A percentile compares a stretch with the other conserved stretches of the same genome.
Evolutionary conservation across 106 monocot genomes (phyloP).

Genomic region (Dioscorea alata): DNA sequence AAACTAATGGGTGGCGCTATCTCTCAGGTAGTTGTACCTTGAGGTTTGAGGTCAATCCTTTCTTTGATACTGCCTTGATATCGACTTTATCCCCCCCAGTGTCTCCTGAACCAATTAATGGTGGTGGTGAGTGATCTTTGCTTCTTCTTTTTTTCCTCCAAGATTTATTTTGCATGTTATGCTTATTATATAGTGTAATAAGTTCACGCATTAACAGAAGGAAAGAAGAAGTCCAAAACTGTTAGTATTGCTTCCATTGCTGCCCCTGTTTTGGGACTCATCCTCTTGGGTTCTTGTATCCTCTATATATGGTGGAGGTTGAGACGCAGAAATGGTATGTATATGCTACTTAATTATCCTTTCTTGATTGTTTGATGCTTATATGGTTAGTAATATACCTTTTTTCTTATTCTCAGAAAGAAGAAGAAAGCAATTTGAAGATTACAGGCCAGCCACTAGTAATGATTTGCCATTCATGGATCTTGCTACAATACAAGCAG

Average conservation of each 20-base stretch:
- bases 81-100: too few species aligned
- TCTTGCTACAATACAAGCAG: not conserved
- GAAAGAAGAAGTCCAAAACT: too few species aligned
- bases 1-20: conserved; percentile 27
- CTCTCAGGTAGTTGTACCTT: conserved; percentile 26
- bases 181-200: too few species aligned
- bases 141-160: too few species aligned
- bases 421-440: not conserved
- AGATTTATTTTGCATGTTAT: too few species aligned
- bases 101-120: too few species aligned
- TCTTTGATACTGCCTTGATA: conserved; percentile 10
- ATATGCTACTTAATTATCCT: not conserved
- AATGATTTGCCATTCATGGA: not conserved
- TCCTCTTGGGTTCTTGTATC: conserved; percentile 3
- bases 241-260: conserved; percentile 1
- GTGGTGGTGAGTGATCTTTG: too few species aligned
- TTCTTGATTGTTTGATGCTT: not conserved
- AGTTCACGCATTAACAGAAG: too few species aligned
- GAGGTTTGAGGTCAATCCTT: conserved; percentile 21
- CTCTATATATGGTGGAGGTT: conserved; percentile 6
- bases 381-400: not conserved
- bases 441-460: not conserved
- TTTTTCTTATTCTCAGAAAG: not conserved
- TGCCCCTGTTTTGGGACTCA: conserved; percentile 3
- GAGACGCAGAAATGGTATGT: conserved; percentile 5